phyloP scores from a whole-genome alignment of 306 rosid species.

The Acacia melanoxylon region DNA sequence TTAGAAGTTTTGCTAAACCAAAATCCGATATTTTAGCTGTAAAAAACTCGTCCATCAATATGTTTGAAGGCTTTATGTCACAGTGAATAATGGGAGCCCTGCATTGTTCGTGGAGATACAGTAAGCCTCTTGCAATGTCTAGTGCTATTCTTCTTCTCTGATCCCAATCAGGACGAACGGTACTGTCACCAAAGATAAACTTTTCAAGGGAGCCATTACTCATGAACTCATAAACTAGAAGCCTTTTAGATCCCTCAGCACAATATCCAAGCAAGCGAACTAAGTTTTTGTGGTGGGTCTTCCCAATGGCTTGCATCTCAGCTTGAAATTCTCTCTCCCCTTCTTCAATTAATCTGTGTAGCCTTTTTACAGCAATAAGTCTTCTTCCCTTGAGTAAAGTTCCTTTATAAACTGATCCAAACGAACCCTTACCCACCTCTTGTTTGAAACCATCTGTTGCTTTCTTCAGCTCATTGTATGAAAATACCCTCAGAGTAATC shows the following conservation, averaged over 20 bases:
- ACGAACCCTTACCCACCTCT: constrained; percentile 42
- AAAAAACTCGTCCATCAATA: constrained; percentile 46
- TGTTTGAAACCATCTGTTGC: constrained; percentile 37
- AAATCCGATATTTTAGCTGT: constrained; percentile 46
- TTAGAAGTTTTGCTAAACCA: constrained; percentile 42
- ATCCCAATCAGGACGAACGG: constrained; percentile 31
- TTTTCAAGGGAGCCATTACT: constrained; percentile 44
- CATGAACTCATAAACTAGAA: constrained; percentile 52
- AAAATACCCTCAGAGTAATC: constrained; percentile 29
- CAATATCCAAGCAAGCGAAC: constrained; percentile 43
- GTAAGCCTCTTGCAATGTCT: constrained; percentile 41
- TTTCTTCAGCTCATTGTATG: constrained; percentile 36
- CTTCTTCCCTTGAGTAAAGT: constrained; percentile 25
- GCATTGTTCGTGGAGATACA: constrained; percentile 47
- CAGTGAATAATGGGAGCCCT: constrained; percentile 42
- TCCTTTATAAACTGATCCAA: constrained; percentile 45
- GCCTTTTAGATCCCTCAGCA: constrained; percentile 42
- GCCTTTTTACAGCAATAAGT: constrained; percentile 39
- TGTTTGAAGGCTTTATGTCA: constrained; percentile 41
- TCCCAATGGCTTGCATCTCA: constrained; percentile 40
- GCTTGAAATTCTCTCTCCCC: constrained; percentile 49
- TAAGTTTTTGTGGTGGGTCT: constrained; percentile 40
- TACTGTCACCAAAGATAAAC: constrained; percentile 30
- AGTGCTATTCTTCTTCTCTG: constrained; percentile 43
- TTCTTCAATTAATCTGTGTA: constrained; percentile 41